These are phyloP conservation scores for Raddia distichophylla DNA, from an alignment of 176 grass and related monocot species.

Conservation along the genomic window DNA sequence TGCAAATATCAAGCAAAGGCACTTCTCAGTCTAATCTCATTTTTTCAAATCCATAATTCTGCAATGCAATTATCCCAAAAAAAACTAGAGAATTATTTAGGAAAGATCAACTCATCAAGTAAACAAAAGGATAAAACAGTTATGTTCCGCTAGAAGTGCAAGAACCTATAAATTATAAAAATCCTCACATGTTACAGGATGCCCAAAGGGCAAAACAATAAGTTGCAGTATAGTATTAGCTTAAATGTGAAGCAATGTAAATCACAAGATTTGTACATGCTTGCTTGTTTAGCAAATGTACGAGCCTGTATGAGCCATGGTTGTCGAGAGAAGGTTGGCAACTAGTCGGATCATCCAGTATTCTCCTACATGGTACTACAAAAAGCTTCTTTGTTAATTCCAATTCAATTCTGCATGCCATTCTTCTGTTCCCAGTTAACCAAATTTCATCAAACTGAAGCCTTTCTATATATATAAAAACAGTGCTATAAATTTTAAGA, in stretches of 20 bases:
- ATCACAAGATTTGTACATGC: background rate
- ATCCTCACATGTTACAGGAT: constrained; percentile 7
- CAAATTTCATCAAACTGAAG: background rate
- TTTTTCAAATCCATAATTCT: background rate
- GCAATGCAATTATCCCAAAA: background rate
- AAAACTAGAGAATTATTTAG: constrained; percentile 2
- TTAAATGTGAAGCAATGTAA: background rate
- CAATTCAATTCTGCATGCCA: background rate
- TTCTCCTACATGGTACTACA: constrained; percentile 5
- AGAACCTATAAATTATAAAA: background rate
- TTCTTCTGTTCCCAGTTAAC: background rate
- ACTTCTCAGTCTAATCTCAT: background rate
- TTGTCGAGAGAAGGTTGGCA: background rate
- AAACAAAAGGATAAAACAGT: background rate
- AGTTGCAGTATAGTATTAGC: background rate
- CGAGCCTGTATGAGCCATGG: background rate
- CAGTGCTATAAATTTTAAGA: background rate
- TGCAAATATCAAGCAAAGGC: constrained; percentile 15
- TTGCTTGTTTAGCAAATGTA: no score
- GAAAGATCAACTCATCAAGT: background rate
- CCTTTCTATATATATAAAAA: background rate
- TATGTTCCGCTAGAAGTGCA: background rate
- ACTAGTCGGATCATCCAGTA: background rate
- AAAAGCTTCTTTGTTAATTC: background rate
- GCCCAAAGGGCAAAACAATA: background rate